These are phyloP conservation scores for Peniophora sp. DNA, from an alignment of 1,284 basidiomycete genomes.

Conservation along the genomic window DNA sequence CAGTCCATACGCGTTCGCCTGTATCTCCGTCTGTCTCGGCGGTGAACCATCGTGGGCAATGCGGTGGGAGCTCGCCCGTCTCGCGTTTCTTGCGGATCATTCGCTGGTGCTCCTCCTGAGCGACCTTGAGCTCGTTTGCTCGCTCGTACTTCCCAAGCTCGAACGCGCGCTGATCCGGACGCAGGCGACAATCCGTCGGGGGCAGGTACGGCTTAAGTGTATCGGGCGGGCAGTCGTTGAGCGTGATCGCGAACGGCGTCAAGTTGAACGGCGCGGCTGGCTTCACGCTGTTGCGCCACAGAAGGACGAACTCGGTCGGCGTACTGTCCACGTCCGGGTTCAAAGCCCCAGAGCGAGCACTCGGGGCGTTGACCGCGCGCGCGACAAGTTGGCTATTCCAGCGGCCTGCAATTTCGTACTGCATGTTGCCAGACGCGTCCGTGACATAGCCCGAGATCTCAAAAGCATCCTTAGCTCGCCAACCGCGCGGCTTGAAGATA, in stretches of 20 bases:
- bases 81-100: constrained; percentile 73
- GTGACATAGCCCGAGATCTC: constrained; percentile 87
- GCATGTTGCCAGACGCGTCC: constrained; percentile 57
- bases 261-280: constrained; percentile 85
- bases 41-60: constrained; percentile 80
- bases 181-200: constrained; percentile 89
- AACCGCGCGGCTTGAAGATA: constrained; percentile 94
- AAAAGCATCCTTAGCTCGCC: constrained; percentile 87
- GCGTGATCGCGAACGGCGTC: constrained; percentile 89
- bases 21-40: constrained; percentile 77
- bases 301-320: constrained; percentile 64
- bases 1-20: constrained; percentile 81
- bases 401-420: constrained; percentile 90
- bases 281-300: constrained; percentile 94
- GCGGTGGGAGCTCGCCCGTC: constrained; percentile 63
- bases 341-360: constrained; percentile 52
- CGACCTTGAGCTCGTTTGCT: constrained; percentile 82
- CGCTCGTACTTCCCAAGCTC: constrained; percentile 87
- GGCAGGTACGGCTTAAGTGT: constrained; percentile 69
- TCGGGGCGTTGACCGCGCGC: constrained; percentile 47
- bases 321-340: constrained; percentile 65
- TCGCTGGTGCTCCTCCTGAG: constrained; percentile 87
- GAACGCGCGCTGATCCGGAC: constrained; percentile 94
- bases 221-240: constrained; percentile 74
- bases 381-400: constrained; percentile 96